Base-by-base conservation (phyloP, 768 basidiomycete genomes). In the Boletus insuetus region DNA sequence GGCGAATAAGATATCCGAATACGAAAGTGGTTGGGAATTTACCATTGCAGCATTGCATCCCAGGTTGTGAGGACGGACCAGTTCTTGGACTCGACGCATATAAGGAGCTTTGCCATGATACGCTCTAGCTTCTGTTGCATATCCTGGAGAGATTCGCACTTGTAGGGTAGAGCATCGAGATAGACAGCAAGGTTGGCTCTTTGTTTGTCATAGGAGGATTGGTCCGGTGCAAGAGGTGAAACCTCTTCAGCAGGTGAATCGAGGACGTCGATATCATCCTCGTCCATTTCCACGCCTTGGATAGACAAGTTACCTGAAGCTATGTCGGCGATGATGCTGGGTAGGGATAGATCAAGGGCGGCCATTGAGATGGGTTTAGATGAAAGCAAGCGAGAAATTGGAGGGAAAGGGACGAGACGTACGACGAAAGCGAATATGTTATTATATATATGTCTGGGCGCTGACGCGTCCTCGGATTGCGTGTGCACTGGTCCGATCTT, bases 31-130 rank as follows among this genome's bases (percentile, higher is more conserved):
- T 35, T 6, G 34, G 47, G 45, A 24, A 64, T 78, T 58, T 65
- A 85, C 90, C 87, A 90, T 74, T 91, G 87, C 32, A 93, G 74
- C 72, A 85, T 77, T 17, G 84, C 85, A 69, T 91, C 89, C 89
- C 90, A 93, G 8, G 83, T 84, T 26, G 84, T 82, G 41, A 91
- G 76, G 19, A 82, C 75, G 34, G 81, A 73, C 90, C 90, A 93
- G 60, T 88, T 86, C 74, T 83, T 84, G 46, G 85, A 75, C 67
- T 84, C 82, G n/a, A 84, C 86, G 58, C 86, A 87, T 22, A 90
- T 74, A 56, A 77, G 73, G 44, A 93, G 82, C 71, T 81, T 87
- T 42, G 80, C 77, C 11, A 91, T 77, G 59, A 93, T 89, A 46
- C 77, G 66, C 62, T 89, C 86, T 9, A 92, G 79, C 59, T 82